Evolutionary conservation across 305 asterid genomes (phyloP).

Genomic region (Fraxinus velutina): DNA sequence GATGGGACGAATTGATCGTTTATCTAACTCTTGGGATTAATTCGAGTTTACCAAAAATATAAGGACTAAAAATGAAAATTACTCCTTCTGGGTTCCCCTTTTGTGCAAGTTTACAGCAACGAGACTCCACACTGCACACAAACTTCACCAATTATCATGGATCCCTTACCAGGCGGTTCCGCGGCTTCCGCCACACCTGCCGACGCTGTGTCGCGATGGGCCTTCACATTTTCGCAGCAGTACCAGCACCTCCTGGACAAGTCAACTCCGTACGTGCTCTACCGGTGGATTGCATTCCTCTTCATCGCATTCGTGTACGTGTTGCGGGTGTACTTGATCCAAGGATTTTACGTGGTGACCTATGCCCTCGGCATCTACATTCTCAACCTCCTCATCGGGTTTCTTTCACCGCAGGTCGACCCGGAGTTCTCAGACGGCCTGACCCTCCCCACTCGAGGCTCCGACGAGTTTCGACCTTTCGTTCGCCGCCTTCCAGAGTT

Average conservation of each 20-base stretch:
- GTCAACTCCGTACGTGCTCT: slow-evolving; percentile 43
- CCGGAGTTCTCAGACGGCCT: slow-evolving; percentile 40
- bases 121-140: not conserved
- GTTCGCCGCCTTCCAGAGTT: slow-evolving; percentile 59
- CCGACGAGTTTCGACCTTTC: slow-evolving; percentile 63
- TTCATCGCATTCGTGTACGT: slow-evolving; percentile 44
- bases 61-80: not conserved
- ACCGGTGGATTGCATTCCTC: slow-evolving; percentile 58
- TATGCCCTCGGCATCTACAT: slow-evolving; percentile 58
- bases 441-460: slow-evolving; percentile 40
- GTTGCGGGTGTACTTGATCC: slow-evolving; percentile 38
- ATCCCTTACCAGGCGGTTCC: slow-evolving; percentile 29
- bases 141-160: slow-evolving; percentile 23
- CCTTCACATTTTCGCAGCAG: slow-evolving; percentile 32
- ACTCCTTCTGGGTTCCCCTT: not conserved
- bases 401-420: slow-evolving; percentile 59
- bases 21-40: not conserved
- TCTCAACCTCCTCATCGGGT: slow-evolving; percentile 48
- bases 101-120: not conserved
- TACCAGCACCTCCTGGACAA: slow-evolving; percentile 56
- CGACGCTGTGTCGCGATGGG: slow-evolving; percentile 26
- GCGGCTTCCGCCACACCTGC: slow-evolving; percentile 23
- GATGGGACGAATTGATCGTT: not conserved
- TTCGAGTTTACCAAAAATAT: not conserved
- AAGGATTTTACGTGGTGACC: slow-evolving; percentile 63